These are phyloP conservation scores for Lentinula lateritia DNA, from an alignment of 768 basidiomycete genomes.

Conservation along the genomic window DNA sequence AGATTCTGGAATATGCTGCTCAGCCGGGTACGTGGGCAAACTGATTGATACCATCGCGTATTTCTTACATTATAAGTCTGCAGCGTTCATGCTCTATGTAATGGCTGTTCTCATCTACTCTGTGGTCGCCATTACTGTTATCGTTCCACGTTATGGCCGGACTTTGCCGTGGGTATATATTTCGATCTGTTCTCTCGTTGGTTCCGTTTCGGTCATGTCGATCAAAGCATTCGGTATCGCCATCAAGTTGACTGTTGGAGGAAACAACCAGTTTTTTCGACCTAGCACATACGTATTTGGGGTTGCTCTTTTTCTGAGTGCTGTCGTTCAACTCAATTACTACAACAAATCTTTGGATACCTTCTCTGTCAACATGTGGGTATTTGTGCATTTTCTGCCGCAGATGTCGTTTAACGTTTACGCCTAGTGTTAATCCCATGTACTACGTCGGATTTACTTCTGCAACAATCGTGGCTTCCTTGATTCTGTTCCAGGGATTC, in stretches of 20 bases:
- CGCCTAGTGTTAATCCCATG: constrained; percentile 84
- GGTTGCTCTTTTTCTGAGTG: constrained; percentile 73
- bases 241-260: constrained; percentile 86
- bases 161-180: constrained; percentile 88
- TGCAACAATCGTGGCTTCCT: constrained; percentile 86
- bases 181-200: constrained; percentile 94
- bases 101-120: constrained; percentile 80
- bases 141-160: constrained; percentile 83
- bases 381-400: constrained; percentile 10
- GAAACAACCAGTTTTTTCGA: constrained; percentile 93
- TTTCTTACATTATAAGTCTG: constrained; percentile 30
- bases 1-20: constrained; percentile 86
- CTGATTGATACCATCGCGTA: neutral
- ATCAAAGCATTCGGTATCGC: constrained; percentile 98
- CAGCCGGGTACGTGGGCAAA: constrained; percentile 64
- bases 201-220: constrained; percentile 95
- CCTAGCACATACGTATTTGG: constrained; percentile 96
- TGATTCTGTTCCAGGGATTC: constrained; percentile 96
- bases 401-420: neutral
- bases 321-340: constrained; percentile 91
- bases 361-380: constrained; percentile 96
- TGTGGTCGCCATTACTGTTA: constrained; percentile 78
- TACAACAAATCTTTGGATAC: constrained; percentile 98
- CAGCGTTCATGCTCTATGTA: constrained; percentile 76
- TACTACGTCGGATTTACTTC: constrained; percentile 97